Conservation (phyloP, 2,329 filamentous ascomycete genomes). For the Aspergillus vadensis region DNA sequence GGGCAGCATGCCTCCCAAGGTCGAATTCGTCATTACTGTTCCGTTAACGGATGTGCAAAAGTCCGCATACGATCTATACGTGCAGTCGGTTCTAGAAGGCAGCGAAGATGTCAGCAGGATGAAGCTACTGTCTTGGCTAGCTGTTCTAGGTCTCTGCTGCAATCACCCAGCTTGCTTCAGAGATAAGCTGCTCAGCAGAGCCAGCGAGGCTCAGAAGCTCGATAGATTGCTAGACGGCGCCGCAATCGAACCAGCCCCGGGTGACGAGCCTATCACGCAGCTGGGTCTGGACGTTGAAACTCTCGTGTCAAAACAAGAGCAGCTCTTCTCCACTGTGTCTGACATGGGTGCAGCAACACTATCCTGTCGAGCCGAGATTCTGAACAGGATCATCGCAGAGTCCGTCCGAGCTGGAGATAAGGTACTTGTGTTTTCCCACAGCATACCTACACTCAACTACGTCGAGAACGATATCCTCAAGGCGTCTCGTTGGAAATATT, state of each 20-base stretch:
- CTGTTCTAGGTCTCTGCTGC: slow-evolving; percentile 56
- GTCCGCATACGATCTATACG: slow-evolving; percentile 61
- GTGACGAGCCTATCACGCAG: slow-evolving; percentile 39
- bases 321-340: slow-evolving; percentile 32
- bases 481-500: slow-evolving; percentile 49
- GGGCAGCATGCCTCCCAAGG: slow-evolving; percentile 70
- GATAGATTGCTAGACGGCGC: slow-evolving; percentile 16
- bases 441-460: slow-evolving; percentile 68
- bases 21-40: slow-evolving; percentile 78
- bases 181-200: slow-evolving; percentile 50
- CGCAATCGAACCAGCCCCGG: slow-evolving; percentile 17
- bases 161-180: slow-evolving; percentile 61
- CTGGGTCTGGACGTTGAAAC: slow-evolving; percentile 36
- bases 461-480: slow-evolving; percentile 59
- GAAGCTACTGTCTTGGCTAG: slow-evolving; percentile 58
- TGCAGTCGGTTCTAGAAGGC: slow-evolving; percentile 42
- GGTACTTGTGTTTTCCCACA: slow-evolving; percentile 78
- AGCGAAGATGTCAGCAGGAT: slow-evolving; percentile 41
- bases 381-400: slow-evolving; percentile 70
- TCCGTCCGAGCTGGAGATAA: slow-evolving; percentile 67
- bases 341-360: slow-evolving; percentile 49
- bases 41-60: slow-evolving; percentile 68
- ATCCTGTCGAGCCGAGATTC: slow-evolving; percentile 69
- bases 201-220: slow-evolving; percentile 25
- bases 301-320: slow-evolving; percentile 37